Evolutionary conservation across 768 basidiomycete species (phyloP), one percentile per base, ranked within the genome.

Genomic region (Lyophyllum decastes): DNA sequence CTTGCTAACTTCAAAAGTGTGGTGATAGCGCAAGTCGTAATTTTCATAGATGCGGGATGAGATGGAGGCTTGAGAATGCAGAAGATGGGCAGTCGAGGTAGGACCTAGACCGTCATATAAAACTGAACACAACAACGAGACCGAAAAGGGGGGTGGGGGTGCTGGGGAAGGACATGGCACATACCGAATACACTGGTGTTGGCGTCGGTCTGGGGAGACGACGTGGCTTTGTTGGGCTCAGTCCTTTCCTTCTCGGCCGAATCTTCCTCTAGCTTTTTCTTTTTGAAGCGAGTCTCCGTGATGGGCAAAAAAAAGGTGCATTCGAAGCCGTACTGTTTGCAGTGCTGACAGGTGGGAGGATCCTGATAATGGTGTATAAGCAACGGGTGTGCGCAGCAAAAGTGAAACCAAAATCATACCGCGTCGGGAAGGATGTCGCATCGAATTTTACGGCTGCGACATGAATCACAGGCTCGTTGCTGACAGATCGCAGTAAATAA

Each of bases 301-400:
- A 99, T 99, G 40, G 97, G 97, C 12, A 98, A 85, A 79, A 97
- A 96, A 76, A 95, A 97, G 5, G 95, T 97, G 71, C 96, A 97
- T 62, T 96, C 94, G 64, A 95, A 92, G 44, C 85, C 83, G 66
- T 94, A 94, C 69, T 94, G 92, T 68, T 93, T 92, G 82, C 96
- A 98, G 71, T 98, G 95, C 64, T 94, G 90, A 69, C 95, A 98
- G 49, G 90, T 68, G 17, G 90, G 87, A 0, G 91, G 90, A 2
- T 93, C 89, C 64, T 78, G 49, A 11, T 48, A 46, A 57, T n/a
- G 55, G 38, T 26, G 14, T 12, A 40, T 33, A 61, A 55, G 33
- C 11, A 30, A 49, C n/a, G n/a, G n/a, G n/a, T n/a, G 30, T 38
- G n/a, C 0, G 22, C 12, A 35, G 22, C 5, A 30, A 38, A 44